Percentiles rank a stretch among this genome's conserved stretches.
phyloP scores from a whole-genome alignment of 306 rosid species.

The Inga oerstediana region DNA sequence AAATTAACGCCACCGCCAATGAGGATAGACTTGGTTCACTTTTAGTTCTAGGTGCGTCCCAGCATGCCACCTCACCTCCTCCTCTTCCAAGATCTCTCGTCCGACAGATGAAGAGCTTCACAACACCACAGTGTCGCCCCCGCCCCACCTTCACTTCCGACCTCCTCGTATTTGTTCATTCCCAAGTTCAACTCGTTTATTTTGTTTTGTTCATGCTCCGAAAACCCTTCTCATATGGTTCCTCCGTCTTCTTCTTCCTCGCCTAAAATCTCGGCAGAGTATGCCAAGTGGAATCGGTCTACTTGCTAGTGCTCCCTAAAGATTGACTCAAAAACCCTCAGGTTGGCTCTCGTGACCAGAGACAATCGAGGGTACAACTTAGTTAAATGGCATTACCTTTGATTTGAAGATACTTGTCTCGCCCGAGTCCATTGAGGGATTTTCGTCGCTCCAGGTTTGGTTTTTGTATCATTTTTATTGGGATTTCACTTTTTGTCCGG shows the following conservation, averaged over 20 bases:
- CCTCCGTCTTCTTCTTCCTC: conserved; percentile 32
- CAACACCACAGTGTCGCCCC: too few species aligned
- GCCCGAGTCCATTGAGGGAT: conserved; percentile 52
- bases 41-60: neutral
- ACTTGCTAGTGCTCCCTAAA: conserved; percentile 57
- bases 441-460: conserved; percentile 58
- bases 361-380: conserved; percentile 46
- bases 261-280: conserved; percentile 43
- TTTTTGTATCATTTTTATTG: neutral
- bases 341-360: conserved; percentile 57
- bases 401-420: conserved; percentile 32
- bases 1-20: too few species aligned
- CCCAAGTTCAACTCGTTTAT: too few species aligned
- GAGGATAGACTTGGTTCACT: too few species aligned
- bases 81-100: neutral
- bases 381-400: conserved; percentile 70
- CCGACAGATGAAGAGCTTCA: too few species aligned
- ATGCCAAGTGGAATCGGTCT: conserved; percentile 66
- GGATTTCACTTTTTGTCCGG: too few species aligned
- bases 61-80: neutral
- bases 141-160: neutral
- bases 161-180: conserved; percentile 2
- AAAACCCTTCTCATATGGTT: conserved; percentile 39
- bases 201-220: neutral
- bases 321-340: conserved; percentile 45